Evolutionary conservation across 1,139 yeast species (phyloP).

Genomic region (Sugiyamaella paludigena): DNA sequence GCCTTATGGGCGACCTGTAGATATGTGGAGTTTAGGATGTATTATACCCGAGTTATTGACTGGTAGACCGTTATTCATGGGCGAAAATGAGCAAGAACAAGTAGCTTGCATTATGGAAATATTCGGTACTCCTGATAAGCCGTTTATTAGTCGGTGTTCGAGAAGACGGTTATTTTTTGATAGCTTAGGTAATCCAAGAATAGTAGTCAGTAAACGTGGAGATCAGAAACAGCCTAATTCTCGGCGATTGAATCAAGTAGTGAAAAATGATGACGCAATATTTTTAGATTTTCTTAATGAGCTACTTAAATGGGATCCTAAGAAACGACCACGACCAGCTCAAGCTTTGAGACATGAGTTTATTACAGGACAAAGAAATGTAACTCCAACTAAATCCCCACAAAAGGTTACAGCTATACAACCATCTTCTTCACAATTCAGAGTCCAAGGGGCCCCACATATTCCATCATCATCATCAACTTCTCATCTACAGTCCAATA

Average conservation of each 20-base stretch:
- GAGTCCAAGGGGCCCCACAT: too few species aligned
- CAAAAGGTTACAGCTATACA: too few species aligned
- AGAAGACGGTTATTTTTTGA: constrained; percentile 44
- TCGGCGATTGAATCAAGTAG: constrained; percentile 29
- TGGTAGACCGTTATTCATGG: constrained; percentile 70
- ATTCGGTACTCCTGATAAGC: constrained; percentile 58
- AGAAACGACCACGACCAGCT: constrained; percentile 44
- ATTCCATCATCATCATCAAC: too few species aligned
- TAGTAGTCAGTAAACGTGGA: constrained; percentile 36
- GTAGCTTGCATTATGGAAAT: constrained; percentile 56
- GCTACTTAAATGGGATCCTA: constrained; percentile 55
- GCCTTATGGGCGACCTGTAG: constrained; percentile 64
- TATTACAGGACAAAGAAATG: constrained; percentile 29
- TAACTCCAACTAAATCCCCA: not conserved
- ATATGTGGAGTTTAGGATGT: constrained; percentile 79
- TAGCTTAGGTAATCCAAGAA: constrained; percentile 43
- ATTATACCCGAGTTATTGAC: constrained; percentile 62
- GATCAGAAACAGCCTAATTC: constrained; percentile 37
- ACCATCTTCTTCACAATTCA: too few species aligned
- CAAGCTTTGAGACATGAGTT: constrained; percentile 48
- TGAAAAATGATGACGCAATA: constrained; percentile 30
- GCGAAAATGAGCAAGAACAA: constrained; percentile 66
- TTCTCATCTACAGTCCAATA: too few species aligned
- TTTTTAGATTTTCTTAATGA: constrained; percentile 38
- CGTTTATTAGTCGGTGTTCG: constrained; percentile 40